Conservation (phyloP, 495 filamentous ascomycete genomes). For the Talaromyces ruber region DNA sequence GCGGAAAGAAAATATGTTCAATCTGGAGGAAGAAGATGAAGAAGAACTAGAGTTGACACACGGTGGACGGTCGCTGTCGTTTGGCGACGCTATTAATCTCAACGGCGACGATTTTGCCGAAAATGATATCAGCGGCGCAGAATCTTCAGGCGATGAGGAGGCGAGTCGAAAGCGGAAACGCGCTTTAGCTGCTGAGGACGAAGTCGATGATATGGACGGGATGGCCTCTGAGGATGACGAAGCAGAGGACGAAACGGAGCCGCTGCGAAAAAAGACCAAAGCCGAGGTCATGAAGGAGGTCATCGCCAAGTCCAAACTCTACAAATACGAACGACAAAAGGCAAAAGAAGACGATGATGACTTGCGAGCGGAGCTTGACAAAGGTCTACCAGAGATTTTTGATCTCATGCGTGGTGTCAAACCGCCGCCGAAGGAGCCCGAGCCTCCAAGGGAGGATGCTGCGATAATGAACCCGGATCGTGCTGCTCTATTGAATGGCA, state of each 20-base stretch:
- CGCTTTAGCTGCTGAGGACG: constrained; percentile 21
- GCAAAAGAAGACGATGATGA: constrained; percentile 92
- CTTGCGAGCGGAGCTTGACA: constrained; percentile 69
- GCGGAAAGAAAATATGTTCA: constrained; percentile 71
- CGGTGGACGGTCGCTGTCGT: constrained; percentile 61
- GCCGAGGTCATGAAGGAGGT: constrained; percentile 95
- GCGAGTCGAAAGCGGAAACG: constrained; percentile 55
- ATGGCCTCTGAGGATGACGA: constrained; percentile 33
- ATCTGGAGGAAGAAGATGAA: constrained; percentile 78
- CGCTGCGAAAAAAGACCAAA: constrained; percentile 82
- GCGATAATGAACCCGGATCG: constrained; percentile 51
- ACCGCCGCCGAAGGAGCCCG: constrained; percentile 28
- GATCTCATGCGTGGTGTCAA: constrained; percentile 51
- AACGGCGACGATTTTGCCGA: constrained; percentile 65
- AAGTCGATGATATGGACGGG: constrained; percentile 27
- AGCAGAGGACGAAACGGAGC: constrained; percentile 41
- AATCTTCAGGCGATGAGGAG: constrained; percentile 46
- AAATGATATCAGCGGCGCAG: constrained; percentile 37
- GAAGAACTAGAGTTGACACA: constrained; percentile 69
- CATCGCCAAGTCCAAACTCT: constrained; percentile 90
- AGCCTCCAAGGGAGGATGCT: constrained; percentile 29
- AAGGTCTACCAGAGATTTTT: constrained; percentile 72
- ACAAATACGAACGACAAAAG: constrained; percentile 89
- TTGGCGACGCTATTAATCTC: constrained; percentile 40
- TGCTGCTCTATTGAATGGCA: constrained; percentile 48